These are phyloP conservation scores for Mariannaea elegans DNA, from an alignment of 2,329 filamentous ascomycete genomes.

Conservation along the genomic window DNA sequence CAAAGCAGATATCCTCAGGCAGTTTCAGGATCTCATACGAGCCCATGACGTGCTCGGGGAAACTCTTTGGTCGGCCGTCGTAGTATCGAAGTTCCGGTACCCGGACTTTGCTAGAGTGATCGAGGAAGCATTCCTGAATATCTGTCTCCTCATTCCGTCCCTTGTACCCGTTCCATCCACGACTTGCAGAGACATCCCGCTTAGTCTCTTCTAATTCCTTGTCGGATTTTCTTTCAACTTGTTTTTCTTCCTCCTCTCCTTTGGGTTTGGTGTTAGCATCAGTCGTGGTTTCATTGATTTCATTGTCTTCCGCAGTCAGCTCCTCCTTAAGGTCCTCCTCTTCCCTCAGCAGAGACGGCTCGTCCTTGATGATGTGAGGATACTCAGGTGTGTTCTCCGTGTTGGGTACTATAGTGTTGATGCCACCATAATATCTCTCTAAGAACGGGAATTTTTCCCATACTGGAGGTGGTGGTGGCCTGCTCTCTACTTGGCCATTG, in stretches of 20 bases:
- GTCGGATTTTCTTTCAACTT: neutral
- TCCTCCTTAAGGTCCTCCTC: constrained; percentile 27
- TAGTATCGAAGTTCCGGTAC: constrained; percentile 79
- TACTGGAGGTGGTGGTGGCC: constrained; percentile 69
- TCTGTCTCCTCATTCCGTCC: constrained; percentile 52
- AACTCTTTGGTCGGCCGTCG: constrained; percentile 81
- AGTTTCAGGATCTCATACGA: constrained; percentile 84
- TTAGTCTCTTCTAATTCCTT: constrained; percentile 22
- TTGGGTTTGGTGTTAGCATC: constrained; percentile 22
- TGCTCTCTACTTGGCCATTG: constrained; percentile 55
- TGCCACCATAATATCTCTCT: constrained; percentile 88
- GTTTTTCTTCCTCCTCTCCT: constrained; percentile 1
- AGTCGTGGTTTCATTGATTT: constrained; percentile 27
- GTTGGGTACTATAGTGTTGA: constrained; percentile 74
- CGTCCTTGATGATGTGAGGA: constrained; percentile 70
- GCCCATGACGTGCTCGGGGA: constrained; percentile 86
- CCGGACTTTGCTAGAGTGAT: constrained; percentile 69
- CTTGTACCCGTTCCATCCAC: constrained; percentile 47
- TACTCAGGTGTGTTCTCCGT: constrained; percentile 82
- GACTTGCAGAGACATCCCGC: constrained; percentile 40
- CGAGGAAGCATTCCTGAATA: constrained; percentile 82
- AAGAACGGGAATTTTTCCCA: constrained; percentile 92
- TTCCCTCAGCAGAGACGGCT: constrained; percentile 49
- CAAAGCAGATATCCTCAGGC: constrained; percentile 89
- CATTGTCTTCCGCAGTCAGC: constrained; percentile 20